Base-by-base conservation (phyloP, 352 stramenopile genomes). In the Phytophthora kernoviae region DNA sequence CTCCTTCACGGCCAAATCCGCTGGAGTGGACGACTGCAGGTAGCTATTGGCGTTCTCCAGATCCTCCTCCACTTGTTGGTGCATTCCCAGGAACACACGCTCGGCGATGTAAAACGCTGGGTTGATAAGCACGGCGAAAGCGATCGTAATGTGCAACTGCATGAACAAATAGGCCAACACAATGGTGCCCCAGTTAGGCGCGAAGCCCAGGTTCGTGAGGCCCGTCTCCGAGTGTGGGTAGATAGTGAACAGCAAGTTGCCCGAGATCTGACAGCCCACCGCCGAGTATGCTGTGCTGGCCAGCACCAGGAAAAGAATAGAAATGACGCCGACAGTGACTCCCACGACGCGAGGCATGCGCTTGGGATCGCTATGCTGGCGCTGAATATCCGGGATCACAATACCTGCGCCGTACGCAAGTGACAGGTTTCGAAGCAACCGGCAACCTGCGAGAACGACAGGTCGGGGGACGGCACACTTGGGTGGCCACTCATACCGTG, bases 171-270 rank as follows among this genome's bases (percentile, higher is more conserved):
- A 79, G 4, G 56, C 70, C n/a, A 73, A 18, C 36, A 69, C 54
- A 5, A 68, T 57, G 24, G 27, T 37, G 20, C 70, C 70, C 42
- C 57, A 41, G 66, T 70, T 51, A 11, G 57, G 41, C 4, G 51
- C 9, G 41, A 81, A 81, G 18, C 71, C 68, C 73, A 48, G 3
- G 59, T 32, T 12, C 65, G 21, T 65, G 18, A 77, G 57, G 5
- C 24, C 36, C 4, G 65, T 49, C 21, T 22, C 26, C 42, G 42
- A 5, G 41, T 67, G 42, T 4, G 62, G 60, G 59, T 64, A 77
- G 42, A 85, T 79, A 3, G 70, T 68, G 54, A 79, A 85, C 27
- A 82, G 62, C 62, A 85, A 41, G 57, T 84, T 84, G 52, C 72
- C 65, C 10, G 64, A 62, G 51, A 84, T 81, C 60, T 81, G 75